Evolutionary conservation across 164 flowering plant genomes (phyloP), one percentile per base, ranked within the genome.

Genomic region (Euptelea pleiosperma): DNA sequence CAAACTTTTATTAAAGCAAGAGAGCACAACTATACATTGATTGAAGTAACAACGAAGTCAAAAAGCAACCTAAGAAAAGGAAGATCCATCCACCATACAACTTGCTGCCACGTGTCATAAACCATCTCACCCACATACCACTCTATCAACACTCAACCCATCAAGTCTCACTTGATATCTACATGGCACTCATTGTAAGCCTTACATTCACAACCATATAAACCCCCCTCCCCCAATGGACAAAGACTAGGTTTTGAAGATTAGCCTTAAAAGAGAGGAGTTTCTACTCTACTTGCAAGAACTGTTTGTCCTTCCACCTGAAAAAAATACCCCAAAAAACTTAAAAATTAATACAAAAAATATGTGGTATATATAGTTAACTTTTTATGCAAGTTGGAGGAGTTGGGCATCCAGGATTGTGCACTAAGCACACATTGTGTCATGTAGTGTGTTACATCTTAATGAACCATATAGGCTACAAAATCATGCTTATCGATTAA

Each of bases 251-350:
- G 57, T 33, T 12, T 31, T 16, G 15, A 30, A 19, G 28, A 12
- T 26, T n/a, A 40, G 10, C 22, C 6, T n/a, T 30, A 39, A 30
- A 33, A 35, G 18, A 12, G 16, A 18, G n/a, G n/a, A 44, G 6
- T 37, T 35, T 15, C 64, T 77, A 82, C 55, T 76, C 60, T 54
- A 76, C 81, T 73, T 73, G 94, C 94, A 71, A 86, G 33, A 73
- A 82, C 82, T 26, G 82, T 55, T 41, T 86, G 71, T 16, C 90
- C 90, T 79, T 89, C 97, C 73, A 89, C 97, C 96, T 89, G 83
- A 57, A 66, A 66, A 48, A 63, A 57, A 57, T n/a, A n/a, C n/a
- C 61, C 6, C 62, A 45, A 46, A 46, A 46, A 25, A 2, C 14
- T 46, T n/a, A 19, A 19, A 42, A 9, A n/a, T n/a, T n/a, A n/a